Conservation (phyloP, 75 land plant genomes). For the Azolla pinnata region DNA sequence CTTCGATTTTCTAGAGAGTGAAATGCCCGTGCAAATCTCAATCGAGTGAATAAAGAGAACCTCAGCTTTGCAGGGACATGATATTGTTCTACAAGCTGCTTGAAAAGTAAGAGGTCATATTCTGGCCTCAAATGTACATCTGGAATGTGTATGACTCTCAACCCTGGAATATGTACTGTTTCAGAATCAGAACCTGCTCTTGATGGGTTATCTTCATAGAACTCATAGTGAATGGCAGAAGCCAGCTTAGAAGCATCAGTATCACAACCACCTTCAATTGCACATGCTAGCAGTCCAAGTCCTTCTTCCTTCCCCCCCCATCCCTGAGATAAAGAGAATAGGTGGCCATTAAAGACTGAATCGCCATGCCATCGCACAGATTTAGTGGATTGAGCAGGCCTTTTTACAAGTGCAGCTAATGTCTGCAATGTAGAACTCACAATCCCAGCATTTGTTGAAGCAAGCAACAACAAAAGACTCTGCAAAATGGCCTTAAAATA, state of each 20-base stretch:
- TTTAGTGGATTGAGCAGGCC: slow-evolving; percentile 73
- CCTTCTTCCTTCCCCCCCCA: slow-evolving; percentile 99
- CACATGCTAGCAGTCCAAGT: slow-evolving; percentile 80
- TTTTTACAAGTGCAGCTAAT: slow-evolving; percentile 82
- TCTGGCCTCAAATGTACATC: slow-evolving; percentile 57
- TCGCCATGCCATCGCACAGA: slow-evolving; percentile 73
- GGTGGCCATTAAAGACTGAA: slow-evolving; percentile 61
- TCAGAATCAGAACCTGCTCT: slow-evolving; percentile 9
- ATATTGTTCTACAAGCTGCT: slow-evolving; percentile 59
- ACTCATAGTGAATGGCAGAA: slow-evolving; percentile 84
- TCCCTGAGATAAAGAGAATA: slow-evolving; percentile 90
- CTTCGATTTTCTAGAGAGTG: slow-evolving; percentile 41
- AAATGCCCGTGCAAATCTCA: slow-evolving; percentile 81
- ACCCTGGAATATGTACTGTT: slow-evolving; percentile 18
- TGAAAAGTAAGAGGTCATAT: slow-evolving; percentile 59
- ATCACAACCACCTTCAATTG: slow-evolving; percentile 44
- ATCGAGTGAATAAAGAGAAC: slow-evolving; percentile 79
- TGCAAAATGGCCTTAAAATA: slow-evolving; percentile 22
- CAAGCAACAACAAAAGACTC: slow-evolving; percentile 72
- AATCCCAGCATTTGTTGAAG: slow-evolving; percentile 97
- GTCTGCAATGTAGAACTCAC: slow-evolving; percentile 75
- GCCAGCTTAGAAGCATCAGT: slow-evolving; percentile 49
- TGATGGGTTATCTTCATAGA: slow-evolving; percentile 28
- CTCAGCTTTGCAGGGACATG: slow-evolving; percentile 66
- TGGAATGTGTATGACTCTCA: slow-evolving; percentile 60